Percentiles rank a stretch among this genome's conserved stretches.
Evolutionary conservation across 1,284 basidiomycete species (phyloP).

Genomic region (Erythrobasidium hasegawianum): DNA sequence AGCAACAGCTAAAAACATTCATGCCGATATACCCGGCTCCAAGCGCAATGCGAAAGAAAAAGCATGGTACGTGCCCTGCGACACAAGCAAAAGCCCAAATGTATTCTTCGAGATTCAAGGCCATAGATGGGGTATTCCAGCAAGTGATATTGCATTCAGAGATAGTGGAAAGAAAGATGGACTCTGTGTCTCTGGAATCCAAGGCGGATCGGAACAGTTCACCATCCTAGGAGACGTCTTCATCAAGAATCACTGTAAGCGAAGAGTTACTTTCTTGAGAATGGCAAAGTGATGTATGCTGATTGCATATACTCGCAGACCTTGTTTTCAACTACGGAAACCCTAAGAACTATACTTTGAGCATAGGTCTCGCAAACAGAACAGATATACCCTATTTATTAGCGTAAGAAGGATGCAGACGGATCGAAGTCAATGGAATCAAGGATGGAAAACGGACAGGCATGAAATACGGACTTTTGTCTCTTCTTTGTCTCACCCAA

Average conservation of each 20-base stretch:
- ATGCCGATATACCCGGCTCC: conserved; percentile 16
- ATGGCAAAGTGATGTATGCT: not conserved
- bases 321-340: conserved; percentile 24
- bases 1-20: not conserved
- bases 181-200: conserved; percentile 23
- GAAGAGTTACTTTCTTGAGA: too few species aligned
- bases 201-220: conserved; percentile 27
- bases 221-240: conserved; percentile 31
- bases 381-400: conserved; percentile 22
- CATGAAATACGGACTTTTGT: too few species aligned
- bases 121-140: conserved; percentile 18
- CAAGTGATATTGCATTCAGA: conserved; percentile 25
- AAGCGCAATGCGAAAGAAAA: conserved; percentile 10
- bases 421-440: not conserved
- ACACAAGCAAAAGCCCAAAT: conserved; percentile 4
- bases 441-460: too few species aligned
- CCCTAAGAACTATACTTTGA: conserved; percentile 7
- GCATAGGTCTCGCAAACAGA: conserved; percentile 17
- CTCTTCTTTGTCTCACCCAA: too few species aligned
- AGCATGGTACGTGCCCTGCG: conserved; percentile 32
- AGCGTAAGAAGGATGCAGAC: not conserved
- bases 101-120: conserved; percentile 24
- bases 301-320: conserved; percentile 9
- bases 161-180: conserved; percentile 25
- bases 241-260: conserved; percentile 34